Base-by-base conservation (phyloP, 495 filamentous ascomycete species). In the Podospora tetraspora region DNA sequence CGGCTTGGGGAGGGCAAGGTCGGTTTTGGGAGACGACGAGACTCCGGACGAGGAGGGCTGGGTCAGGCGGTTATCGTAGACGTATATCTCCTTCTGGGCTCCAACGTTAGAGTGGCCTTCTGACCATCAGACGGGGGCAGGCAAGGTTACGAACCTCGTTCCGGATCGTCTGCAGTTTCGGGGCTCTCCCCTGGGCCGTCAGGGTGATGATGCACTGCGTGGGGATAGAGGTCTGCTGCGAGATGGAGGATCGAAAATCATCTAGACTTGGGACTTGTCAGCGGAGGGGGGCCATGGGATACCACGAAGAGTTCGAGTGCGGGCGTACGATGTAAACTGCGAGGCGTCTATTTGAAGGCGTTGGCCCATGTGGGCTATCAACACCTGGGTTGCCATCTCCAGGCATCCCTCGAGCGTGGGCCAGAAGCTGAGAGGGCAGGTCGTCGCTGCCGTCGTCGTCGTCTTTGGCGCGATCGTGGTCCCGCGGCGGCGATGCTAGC, bases 361-460 rank as follows among this genome's bases (percentile, higher is more conserved):
- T 83, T 92, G 88, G 83, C 93, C 93, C 73, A 90, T 90, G 83
- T 95, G 93, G 83, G 92, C 93, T 68, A 95, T 87, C 79, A 90
- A 91, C 78, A 97, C 87, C 78, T 92, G 86, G 87, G 93, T 93
- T 71, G 80, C 80, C 81, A 84, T 84, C 70, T 74, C 75, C 66
- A 68, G 58, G 74, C 78, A 80, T 80, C 67, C 73, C 76, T 75
- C 71, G 34, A 62, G 34, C 16, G 60, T 43, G 22, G 32, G 24
- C 43, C 16, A 52, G 43, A 52, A 52, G 43, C 43, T n/a, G 43
- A n/a, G 43, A 52, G 43, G 34, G 34, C 34, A 43, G 34, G 34
- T 43, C 13, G 34, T 43, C 34, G 34, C 34, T 12, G 34, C 6
- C 34, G 34, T 43, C 34, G 34, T 43, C 34, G 34, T 43, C 13